Evolutionary conservation across 352 stramenopile genomes (phyloP), one percentile per base, ranked within the genome.

Genomic region (Globisporangium heterothallicum): DNA sequence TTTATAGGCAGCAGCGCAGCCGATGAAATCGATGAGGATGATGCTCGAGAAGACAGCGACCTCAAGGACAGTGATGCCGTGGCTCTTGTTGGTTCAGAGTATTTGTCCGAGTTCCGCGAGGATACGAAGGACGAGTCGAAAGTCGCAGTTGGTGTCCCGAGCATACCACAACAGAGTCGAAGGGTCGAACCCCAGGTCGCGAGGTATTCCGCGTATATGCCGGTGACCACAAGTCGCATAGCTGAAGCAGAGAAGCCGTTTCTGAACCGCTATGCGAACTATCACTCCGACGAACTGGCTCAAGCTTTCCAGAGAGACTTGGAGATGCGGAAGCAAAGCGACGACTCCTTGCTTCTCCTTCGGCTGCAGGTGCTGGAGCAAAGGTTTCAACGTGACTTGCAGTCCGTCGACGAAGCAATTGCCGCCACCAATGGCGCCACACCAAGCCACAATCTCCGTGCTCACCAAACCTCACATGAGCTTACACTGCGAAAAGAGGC

Each of bases 331-430:
- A 73, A 72, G 26, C 47, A 68, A 46, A 78, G 74, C 14, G 77
- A 88, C 44, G 59, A 71, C 40, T 77, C 72, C 3, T 42, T 88
- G 25, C 59, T 88, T 7, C 25, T 64, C 14, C 49, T 86, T 40
- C 74, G 74, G 0, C 36, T 86, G 2, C 59, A 60, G 56, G 67
- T 70, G 4, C 49, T 84, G 2, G 63, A 83, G 18, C 45, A 55
- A 6, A 72, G 78, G 29, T 63, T 78, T 14, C 40, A 62, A 3
- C 49, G 66, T 7, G 68, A 86, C 27, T 25, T 70, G 5, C 22
- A 54, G 4, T 13, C 48, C 6, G 36, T 88, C 3, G 52, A 65
- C 3, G 38, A 65, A 0, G 36, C 41, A 4, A 48, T 58, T n/a
- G 43, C 14, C 18, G 30, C 16, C 8, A 9, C n/a, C 9, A 24